Percentiles rank a stretch among this genome's conserved stretches.
phyloP scores from a whole-genome alignment of 495 filamentous ascomycete species.

The Trichoderma asperelloides region DNA sequence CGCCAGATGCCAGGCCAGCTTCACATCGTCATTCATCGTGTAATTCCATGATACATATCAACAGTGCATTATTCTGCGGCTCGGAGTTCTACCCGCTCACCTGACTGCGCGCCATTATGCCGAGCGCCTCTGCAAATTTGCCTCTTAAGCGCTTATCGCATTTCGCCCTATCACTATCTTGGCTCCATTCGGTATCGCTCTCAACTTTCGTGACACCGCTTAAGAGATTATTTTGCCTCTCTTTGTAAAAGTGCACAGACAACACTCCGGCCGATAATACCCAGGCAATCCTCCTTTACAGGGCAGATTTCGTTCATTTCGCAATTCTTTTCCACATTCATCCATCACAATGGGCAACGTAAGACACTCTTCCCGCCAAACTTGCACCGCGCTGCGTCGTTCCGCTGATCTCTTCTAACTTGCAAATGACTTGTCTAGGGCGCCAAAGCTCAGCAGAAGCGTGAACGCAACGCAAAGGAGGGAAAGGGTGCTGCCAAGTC shows the following conservation, averaged over 20 bases:
- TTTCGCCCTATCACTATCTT: conserved; percentile 5
- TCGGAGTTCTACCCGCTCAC: neutral
- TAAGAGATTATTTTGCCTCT: neutral
- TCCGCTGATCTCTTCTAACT: neutral
- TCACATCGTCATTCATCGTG: too few species aligned
- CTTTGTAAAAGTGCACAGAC: neutral
- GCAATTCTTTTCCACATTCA: neutral
- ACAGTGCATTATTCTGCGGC: too few species aligned
- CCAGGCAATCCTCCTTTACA: neutral
- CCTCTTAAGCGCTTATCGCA: neutral
- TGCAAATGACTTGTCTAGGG: conserved; percentile 26
- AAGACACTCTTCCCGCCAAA: conserved; percentile 16
- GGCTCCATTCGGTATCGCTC: conserved; percentile 8
- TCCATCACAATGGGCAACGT: conserved; percentile 44
- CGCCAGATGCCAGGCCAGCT: too few species aligned
- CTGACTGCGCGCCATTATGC: neutral
- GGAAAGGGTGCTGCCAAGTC: conserved; percentile 36
- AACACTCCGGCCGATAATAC: neutral
- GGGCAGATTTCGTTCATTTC: neutral
- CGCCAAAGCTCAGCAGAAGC: conserved; percentile 50
- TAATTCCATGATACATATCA: too few species aligned
- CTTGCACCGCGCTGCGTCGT: neutral
- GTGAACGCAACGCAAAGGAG: conserved; percentile 45
- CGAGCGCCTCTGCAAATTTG: neutral
- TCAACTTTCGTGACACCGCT: conserved; percentile 1